Evolutionary conservation across 2,329 filamentous ascomycete species (phyloP).

Genomic region (Furcasterigmium sp.): DNA sequence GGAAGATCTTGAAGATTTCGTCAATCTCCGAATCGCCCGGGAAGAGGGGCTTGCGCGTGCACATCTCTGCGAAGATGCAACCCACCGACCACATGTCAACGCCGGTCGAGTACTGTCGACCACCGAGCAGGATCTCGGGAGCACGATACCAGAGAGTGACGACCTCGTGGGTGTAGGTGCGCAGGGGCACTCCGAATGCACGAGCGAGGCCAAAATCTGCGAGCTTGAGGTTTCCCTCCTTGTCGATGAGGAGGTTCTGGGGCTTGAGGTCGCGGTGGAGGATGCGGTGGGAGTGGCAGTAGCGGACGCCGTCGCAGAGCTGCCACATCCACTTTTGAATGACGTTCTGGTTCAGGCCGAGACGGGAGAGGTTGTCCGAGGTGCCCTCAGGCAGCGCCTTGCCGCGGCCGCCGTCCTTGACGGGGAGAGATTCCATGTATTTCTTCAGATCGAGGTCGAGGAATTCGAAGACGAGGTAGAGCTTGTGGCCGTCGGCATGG

Average conservation of each 20-base stretch:
- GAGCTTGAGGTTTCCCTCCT: conserved; percentile 82
- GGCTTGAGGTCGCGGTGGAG: conserved; percentile 87
- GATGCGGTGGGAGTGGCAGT: conserved; percentile 84
- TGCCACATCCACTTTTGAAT: conserved; percentile 93
- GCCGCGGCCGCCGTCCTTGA: conserved; percentile 77
- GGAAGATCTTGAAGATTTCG: conserved; percentile 89
- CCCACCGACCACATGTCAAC: conserved; percentile 96
- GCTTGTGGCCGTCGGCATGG: conserved; percentile 89
- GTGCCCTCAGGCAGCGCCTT: conserved; percentile 79
- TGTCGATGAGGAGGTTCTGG: conserved; percentile 82
- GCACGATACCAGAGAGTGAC: conserved; percentile 92
- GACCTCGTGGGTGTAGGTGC: conserved; percentile 93
- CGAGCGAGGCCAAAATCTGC: conserved; percentile 86
- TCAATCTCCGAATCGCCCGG: conserved; percentile 88
- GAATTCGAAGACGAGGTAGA: conserved; percentile 90
- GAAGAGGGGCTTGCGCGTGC: conserved; percentile 86
- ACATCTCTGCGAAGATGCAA: conserved; percentile 96
- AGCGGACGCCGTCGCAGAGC: conserved; percentile 75
- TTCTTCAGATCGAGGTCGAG: conserved; percentile 91
- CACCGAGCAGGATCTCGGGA: conserved; percentile 85
- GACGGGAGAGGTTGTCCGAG: conserved; percentile 53
- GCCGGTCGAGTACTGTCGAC: conserved; percentile 87
- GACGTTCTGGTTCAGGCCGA: conserved; percentile 74
- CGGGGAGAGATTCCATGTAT: conserved; percentile 88
- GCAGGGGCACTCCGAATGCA: conserved; percentile 84